Percentiles rank a stretch among this genome's conserved stretches.
These are phyloP conservation scores for Populus hybrid DNA, from an alignment of 441 rosid species.

Conservation along the genomic window DNA sequence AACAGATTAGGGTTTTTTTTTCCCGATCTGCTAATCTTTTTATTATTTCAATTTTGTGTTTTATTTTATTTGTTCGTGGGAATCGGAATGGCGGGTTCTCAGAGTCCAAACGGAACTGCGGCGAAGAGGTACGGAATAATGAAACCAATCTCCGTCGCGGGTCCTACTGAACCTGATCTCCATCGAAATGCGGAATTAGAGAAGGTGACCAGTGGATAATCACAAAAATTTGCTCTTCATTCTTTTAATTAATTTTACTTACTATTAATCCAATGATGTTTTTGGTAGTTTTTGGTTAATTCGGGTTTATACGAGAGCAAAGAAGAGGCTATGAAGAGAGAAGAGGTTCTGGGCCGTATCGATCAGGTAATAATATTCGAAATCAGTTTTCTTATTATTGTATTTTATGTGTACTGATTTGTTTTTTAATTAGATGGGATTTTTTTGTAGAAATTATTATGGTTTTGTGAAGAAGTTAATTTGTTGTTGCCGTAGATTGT, in stretches of 20 bases:
- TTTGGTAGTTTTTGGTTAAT: slow-evolving; percentile 44
- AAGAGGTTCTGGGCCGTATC: slow-evolving; percentile 46
- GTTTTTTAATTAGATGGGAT: background rate
- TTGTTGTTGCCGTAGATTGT: slow-evolving; percentile 40
- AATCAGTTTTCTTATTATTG: background rate
- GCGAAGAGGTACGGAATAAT: slow-evolving; percentile 43
- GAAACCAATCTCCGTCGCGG: slow-evolving; percentile 46
- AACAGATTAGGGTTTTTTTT: background rate
- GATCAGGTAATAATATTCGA: slow-evolving; percentile 36
- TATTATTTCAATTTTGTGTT: background rate
- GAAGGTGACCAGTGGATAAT: slow-evolving; percentile 32
- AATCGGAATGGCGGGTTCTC: slow-evolving; percentile 35
- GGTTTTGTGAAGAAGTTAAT: background rate
- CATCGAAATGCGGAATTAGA: slow-evolving; percentile 48
- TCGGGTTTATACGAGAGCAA: slow-evolving; percentile 59
- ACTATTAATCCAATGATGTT: background rate
- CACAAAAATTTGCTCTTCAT: background rate
- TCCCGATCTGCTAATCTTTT: background rate
- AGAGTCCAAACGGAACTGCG: slow-evolving; percentile 24
- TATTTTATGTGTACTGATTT: background rate
- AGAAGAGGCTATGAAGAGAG: slow-evolving; percentile 52
- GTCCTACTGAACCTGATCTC: slow-evolving; percentile 45
- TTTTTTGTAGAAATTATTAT: background rate
- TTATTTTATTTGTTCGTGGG: background rate
- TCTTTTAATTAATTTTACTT: slow-evolving; percentile 2